A percentile compares a stretch with the other conserved stretches of the same genome.
Conservation (phyloP, 1,139 yeast genomes). For the Yarrowia galli region DNA sequence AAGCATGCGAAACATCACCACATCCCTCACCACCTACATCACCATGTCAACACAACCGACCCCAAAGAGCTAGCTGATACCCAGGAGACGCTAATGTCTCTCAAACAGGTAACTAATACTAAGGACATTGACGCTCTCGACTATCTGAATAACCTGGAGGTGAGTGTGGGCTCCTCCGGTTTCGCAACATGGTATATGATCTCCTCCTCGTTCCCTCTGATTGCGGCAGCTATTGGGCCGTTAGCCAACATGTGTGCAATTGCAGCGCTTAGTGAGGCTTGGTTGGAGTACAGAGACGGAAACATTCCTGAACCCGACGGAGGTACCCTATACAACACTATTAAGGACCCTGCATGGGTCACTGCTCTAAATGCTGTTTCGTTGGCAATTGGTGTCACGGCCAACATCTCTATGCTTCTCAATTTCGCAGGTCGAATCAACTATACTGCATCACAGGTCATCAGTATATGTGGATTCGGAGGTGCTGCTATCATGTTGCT, state of each 20-base stretch:
- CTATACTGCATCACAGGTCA: slow-evolving; percentile 64
- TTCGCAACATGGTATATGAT: slow-evolving; percentile 61
- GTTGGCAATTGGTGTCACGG: slow-evolving; percentile 66
- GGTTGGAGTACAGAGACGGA: slow-evolving; percentile 58
- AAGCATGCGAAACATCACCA: slow-evolving; percentile 16
- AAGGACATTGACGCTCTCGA: slow-evolving; percentile 29
- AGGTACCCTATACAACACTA: slow-evolving; percentile 41
- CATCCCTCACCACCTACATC: slow-evolving; percentile 14
- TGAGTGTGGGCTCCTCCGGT: slow-evolving; percentile 43
- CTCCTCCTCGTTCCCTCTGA: slow-evolving; percentile 71
- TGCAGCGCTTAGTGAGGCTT: slow-evolving; percentile 72
- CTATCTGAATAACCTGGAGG: slow-evolving; percentile 24
- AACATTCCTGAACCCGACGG: slow-evolving; percentile 43
- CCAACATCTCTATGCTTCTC: slow-evolving; percentile 69
- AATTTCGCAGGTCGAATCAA: slow-evolving; percentile 67
- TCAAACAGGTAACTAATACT: slow-evolving; percentile 28
- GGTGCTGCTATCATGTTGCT: slow-evolving; percentile 62
- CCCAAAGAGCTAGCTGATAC: slow-evolving; percentile 24
- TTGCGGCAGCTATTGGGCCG: slow-evolving; percentile 81
- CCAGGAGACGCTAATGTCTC: slow-evolving; percentile 33
- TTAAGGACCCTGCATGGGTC: slow-evolving; percentile 55
- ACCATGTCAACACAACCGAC: slow-evolving; percentile 30
- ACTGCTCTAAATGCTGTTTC: slow-evolving; percentile 66
- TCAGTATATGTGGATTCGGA: slow-evolving; percentile 70
- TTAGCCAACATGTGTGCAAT: slow-evolving; percentile 74